Base-by-base conservation (phyloP, 1,284 basidiomycete genomes). In the Microbotryum saponariae region DNA sequence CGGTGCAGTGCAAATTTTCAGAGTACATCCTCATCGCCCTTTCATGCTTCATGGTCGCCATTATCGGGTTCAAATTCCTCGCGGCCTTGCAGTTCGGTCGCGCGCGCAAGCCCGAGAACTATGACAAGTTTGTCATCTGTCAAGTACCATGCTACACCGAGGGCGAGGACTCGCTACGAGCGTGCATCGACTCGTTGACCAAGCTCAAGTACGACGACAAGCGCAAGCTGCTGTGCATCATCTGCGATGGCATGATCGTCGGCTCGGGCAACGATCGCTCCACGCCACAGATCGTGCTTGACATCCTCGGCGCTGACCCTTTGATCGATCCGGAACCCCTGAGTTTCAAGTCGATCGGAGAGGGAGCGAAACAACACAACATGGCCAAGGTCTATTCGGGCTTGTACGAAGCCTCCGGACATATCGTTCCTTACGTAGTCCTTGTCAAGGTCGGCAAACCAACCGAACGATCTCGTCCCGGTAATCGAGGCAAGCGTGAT, bases 361-460 rank as follows among this genome's bases (percentile, higher is more conserved):
- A 97, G 74, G 94, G 94, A 50, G 85, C 88, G 53, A 91, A 90
- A 76, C 93, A 97, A 60, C 88, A 97, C 75, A 98, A 97, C 74
- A 96, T 96, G 86, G 94, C 87, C 77, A 98, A 98, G 79, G 85
- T 98, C 6, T 98, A 96, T 77, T 94, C 91, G 46, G 94, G 96
- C 20, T 76, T 97, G 68, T 98, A 97, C 74, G 92, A 97, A 76
- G 88, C 85, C 68, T 81, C 86, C 48, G 94, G 96, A 29, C 94
- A 98, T 74, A 91, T 97, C 63, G 92, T 97, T 0, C 94, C 92
- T 48, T 78, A 68, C 72, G 74, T 77, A 33, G 52, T 98, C 46
- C 80, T 97, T n/a, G 92, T 89, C 77, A 98, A 98, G 78, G 84
- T 93, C 56, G 93, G 94, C 65, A 96, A 94, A 76, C 94, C 96